Conservation (phyloP, 345 rosid genomes). For the Melaleuca alternifolia region DNA sequence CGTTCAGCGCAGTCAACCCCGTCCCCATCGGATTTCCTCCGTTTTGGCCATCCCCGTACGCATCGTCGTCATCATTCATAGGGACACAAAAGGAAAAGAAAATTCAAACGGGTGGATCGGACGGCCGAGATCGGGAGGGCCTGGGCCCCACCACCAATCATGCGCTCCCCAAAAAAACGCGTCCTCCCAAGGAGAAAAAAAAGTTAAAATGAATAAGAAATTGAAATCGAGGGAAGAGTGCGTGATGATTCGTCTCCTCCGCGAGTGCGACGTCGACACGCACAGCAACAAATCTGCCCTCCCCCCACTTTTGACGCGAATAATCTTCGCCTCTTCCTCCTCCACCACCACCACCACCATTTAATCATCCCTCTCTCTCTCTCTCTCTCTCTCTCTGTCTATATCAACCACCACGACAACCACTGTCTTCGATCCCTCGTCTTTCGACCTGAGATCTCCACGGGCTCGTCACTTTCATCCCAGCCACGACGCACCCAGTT, state of each 20-base stretch:
- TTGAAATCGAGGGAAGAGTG: not conserved
- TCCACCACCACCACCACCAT: not conserved
- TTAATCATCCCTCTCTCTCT: not conserved
- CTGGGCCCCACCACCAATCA: not conserved
- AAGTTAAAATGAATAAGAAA: not conserved
- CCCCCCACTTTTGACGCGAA: not conserved
- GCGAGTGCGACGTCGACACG: not conserved
- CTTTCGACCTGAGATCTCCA: not conserved
- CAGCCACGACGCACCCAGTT: not conserved
- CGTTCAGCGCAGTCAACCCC: not conserved
- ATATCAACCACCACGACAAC: no score
- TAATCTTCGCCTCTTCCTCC: not conserved
- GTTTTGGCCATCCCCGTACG: not conserved
- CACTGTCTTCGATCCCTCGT: not conserved
- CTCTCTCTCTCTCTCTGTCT: no score
- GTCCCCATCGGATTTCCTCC: not conserved
- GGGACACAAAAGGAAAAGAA: rapidly evolving
- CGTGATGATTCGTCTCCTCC: not conserved
- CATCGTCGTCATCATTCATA: not conserved
- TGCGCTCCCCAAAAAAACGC: not conserved
- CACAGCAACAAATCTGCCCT: not conserved
- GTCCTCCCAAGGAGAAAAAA: not conserved
- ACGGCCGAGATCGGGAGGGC: not conserved
- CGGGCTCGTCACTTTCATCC: no score
- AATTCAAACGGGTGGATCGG: not conserved